phyloP scores from a whole-genome alignment of 2,329 filamentous ascomycete genomes.

The Verticillium nonalfalfae region DNA sequence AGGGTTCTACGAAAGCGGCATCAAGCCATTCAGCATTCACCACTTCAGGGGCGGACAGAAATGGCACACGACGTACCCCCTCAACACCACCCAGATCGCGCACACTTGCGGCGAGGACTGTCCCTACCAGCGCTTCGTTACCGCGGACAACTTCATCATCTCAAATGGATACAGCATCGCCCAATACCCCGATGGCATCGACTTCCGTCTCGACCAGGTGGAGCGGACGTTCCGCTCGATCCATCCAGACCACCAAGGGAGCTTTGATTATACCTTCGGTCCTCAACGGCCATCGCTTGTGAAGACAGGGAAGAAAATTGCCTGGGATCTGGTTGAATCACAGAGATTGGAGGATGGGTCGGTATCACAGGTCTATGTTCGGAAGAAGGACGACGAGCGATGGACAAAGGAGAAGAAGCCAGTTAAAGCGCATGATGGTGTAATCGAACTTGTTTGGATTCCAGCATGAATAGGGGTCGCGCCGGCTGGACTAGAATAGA shows the following conservation, averaged over 20 bases:
- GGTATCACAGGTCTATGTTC: slow-evolving; percentile 3
- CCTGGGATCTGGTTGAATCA: slow-evolving; percentile 15
- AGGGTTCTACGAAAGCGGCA: slow-evolving; percentile 29
- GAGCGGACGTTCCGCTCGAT: slow-evolving; percentile 22
- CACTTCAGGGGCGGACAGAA: slow-evolving; percentile 22
- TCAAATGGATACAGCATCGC: slow-evolving; percentile 35
- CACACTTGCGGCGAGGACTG: slow-evolving; percentile 35
- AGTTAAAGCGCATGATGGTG: slow-evolving; percentile 4
- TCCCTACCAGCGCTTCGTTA: slow-evolving; percentile 38
- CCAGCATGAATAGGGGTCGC: too few species aligned
- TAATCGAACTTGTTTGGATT: slow-evolving; percentile 7
- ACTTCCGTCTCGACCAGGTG: neutral
- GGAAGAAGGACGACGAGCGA: slow-evolving; percentile 3
- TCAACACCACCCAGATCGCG: slow-evolving; percentile 30
- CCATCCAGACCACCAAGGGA: slow-evolving; percentile 22
- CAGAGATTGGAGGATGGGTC: slow-evolving; percentile 2
- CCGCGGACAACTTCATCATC: slow-evolving; percentile 37
- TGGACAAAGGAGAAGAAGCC: neutral
- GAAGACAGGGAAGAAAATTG: slow-evolving; percentile 22
- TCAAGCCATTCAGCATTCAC: slow-evolving; percentile 31
- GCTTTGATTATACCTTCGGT: slow-evolving; percentile 21
- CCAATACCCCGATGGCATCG: neutral
- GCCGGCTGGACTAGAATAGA: too few species aligned
- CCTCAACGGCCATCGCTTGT: slow-evolving; percentile 20
- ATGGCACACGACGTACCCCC: slow-evolving; percentile 17